These are phyloP conservation scores for Blastocladiella emersonii DNA, from an alignment of 371 early-diverging fungal genomes.

Conservation along the genomic window DNA sequence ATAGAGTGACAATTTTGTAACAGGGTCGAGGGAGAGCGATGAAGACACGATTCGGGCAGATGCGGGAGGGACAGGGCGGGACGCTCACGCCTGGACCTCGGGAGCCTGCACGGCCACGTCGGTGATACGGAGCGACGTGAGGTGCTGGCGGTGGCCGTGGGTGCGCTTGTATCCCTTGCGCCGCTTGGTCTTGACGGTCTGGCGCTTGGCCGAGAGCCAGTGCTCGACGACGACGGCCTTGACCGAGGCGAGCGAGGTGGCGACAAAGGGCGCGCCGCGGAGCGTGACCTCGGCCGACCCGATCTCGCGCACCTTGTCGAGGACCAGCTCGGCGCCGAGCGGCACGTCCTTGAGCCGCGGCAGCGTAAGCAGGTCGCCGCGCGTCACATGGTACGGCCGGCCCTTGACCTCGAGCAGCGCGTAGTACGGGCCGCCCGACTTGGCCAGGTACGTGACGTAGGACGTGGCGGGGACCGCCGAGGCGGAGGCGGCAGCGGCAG, in stretches of 20 bases:
- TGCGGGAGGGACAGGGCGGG: too few species aligned
- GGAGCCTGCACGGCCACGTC: constrained; percentile 42
- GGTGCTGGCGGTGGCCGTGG: constrained; percentile 50
- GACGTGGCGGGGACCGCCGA: background rate
- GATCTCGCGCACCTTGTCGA: constrained; percentile 78
- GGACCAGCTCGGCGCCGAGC: constrained; percentile 72
- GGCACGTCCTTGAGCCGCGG: constrained; percentile 60
- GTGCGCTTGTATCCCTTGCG: constrained; percentile 72
- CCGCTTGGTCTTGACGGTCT: constrained; percentile 72
- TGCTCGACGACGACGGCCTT: constrained; percentile 84
- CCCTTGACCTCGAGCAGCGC: constrained; percentile 81
- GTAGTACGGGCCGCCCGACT: constrained; percentile 25
- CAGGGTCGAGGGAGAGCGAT: too few species aligned
- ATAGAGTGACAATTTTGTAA: too few species aligned
- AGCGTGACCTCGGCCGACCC: constrained; percentile 73
- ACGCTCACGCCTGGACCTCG: too few species aligned
- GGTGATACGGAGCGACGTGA: constrained; percentile 62
- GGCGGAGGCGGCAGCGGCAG: too few species aligned
- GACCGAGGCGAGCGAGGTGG: constrained; percentile 51
- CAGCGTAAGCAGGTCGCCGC: constrained; percentile 75
- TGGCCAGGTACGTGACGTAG: background rate
- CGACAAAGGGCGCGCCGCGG: constrained; percentile 71
- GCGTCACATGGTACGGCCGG: constrained; percentile 71
- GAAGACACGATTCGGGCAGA: too few species aligned
- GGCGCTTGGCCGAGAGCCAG: constrained; percentile 57